These are phyloP conservation scores for Xylaria sp. DNA, from an alignment of 2,329 filamentous ascomycete genomes.

Conservation along the genomic window DNA sequence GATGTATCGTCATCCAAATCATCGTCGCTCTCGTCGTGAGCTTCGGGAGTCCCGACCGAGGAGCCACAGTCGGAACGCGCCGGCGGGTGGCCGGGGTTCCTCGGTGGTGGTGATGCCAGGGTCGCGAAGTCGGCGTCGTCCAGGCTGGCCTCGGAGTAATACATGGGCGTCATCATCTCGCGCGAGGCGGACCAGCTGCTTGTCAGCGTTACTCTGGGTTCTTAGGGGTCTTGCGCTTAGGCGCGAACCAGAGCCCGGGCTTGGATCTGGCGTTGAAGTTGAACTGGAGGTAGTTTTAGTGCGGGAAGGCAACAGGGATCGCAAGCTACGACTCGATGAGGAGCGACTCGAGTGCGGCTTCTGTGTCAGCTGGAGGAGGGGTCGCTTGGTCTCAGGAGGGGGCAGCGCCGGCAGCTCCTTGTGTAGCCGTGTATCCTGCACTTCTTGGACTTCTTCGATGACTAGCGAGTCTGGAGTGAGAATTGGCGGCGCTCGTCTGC, in stretches of 20 bases:
- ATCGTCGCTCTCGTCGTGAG: constrained; percentile 48
- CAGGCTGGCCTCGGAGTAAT: constrained; percentile 56
- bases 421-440: constrained; percentile 17
- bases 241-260: constrained; percentile 9
- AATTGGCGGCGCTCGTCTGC: constrained; percentile 10
- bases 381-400: constrained; percentile 31
- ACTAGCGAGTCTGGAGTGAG: constrained; percentile 11
- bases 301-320: constrained; percentile 39
- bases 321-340: constrained; percentile 36
- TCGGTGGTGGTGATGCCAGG: constrained; percentile 49
- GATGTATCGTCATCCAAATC: constrained; percentile 47
- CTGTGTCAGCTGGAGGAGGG: constrained; percentile 36
- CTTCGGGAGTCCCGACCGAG: constrained; percentile 45
- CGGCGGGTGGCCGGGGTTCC: constrained; percentile 48
- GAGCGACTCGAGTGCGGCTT: constrained; percentile 30
- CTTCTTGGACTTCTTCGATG: constrained; percentile 21
- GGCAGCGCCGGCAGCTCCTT: constrained; percentile 34
- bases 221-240: constrained; percentile 7
- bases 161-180: constrained; percentile 35
- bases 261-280: constrained; percentile 3
- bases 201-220: constrained; percentile 15
- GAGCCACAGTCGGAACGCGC: constrained; percentile 50
- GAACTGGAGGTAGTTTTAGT: constrained; percentile 32
- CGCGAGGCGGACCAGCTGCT: constrained; percentile 21
- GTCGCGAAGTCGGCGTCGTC: constrained; percentile 56